Percentiles rank a stretch among this genome's conserved stretches.
These are phyloP conservation scores for Escallonia herrerae DNA, from an alignment of 129 eudicot species.

Conservation along the genomic window DNA sequence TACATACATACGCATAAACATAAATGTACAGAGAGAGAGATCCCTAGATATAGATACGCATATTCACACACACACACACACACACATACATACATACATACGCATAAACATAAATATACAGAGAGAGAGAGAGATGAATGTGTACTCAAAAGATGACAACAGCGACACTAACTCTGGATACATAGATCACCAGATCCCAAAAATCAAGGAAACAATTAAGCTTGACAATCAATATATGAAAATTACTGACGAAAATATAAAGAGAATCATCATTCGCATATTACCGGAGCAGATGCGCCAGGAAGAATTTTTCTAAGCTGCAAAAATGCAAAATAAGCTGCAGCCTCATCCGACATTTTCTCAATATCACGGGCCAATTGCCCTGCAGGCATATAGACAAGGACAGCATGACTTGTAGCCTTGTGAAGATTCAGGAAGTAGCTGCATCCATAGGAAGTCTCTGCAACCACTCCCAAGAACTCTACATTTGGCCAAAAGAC, in stretches of 20 bases:
- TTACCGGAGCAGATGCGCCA: constrained; percentile 77
- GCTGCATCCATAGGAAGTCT: constrained; percentile 78
- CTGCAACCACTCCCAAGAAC: constrained; percentile 95
- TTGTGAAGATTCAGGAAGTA: constrained; percentile 94
- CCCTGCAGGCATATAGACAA: constrained; percentile 98
- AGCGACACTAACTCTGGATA: too few relatives aligned
- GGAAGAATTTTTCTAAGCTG: constrained; percentile 83
- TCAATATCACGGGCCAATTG: constrained; percentile 79
- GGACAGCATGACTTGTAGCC: constrained; percentile 91
- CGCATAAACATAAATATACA: too few relatives aligned
- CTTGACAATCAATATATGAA: background rate
- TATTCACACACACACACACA: too few relatives aligned
- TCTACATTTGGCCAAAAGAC: constrained; percentile 99
- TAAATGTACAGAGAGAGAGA: too few relatives aligned
- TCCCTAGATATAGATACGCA: too few relatives aligned
- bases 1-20: too few relatives aligned
- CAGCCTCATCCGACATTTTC: constrained; percentile 86
- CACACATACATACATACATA: too few relatives aligned
- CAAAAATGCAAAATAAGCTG: constrained; percentile 72
- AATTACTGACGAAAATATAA: background rate
- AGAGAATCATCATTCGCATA: too few relatives aligned
- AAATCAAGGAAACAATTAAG: too few relatives aligned
- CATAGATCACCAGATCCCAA: too few relatives aligned
- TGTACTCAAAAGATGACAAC: too few relatives aligned
- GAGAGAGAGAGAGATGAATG: too few relatives aligned